Conservation (phyloP, 2,329 filamentous ascomycete species). For the Diaporthe longicolla region DNA sequence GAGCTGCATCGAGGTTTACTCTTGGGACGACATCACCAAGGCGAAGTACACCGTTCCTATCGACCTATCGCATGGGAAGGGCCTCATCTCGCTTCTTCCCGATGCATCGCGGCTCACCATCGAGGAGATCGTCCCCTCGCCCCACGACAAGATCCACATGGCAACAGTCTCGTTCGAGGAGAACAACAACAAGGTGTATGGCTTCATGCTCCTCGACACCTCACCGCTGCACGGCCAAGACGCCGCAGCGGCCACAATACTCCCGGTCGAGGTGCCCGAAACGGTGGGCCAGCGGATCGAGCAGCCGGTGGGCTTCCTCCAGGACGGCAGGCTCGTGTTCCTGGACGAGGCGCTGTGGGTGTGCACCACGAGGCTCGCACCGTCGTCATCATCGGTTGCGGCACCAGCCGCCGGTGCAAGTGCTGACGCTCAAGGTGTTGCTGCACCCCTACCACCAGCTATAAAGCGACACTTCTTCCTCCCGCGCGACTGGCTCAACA, state of each 20-base stretch:
- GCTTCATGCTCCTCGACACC: slow-evolving; percentile 43
- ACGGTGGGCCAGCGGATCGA: slow-evolving; percentile 5
- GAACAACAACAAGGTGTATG: slow-evolving; percentile 25
- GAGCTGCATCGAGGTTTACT: slow-evolving; percentile 23
- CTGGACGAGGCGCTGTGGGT: slow-evolving; percentile 45
- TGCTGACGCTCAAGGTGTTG: too few species aligned
- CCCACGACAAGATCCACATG: slow-evolving; percentile 28
- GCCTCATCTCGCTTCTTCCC: not conserved
- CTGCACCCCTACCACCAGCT: not conserved
- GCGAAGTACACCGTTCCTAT: slow-evolving; percentile 12
- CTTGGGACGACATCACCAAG: slow-evolving; percentile 7
- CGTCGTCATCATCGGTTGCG: not conserved
- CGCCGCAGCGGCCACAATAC: not conserved
- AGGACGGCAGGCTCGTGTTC: slow-evolving; percentile 44
- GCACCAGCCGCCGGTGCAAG: not conserved
- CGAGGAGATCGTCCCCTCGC: slow-evolving; percentile 6
- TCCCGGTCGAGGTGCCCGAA: slow-evolving; percentile 24
- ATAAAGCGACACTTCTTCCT: slow-evolving; percentile 47
- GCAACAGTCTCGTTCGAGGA: slow-evolving; percentile 30
- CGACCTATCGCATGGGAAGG: not conserved
- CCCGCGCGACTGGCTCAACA: slow-evolving; percentile 46
- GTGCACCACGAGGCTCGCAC: slow-evolving; percentile 40
- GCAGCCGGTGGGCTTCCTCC: slow-evolving; percentile 44
- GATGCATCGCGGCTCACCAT: slow-evolving; percentile 4
- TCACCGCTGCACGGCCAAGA: slow-evolving; percentile 6